Evolutionary conservation across 2,329 filamentous ascomycete species (phyloP), one percentile per base, ranked within the genome.

Genomic region (Mycosphaerella sp.): DNA sequence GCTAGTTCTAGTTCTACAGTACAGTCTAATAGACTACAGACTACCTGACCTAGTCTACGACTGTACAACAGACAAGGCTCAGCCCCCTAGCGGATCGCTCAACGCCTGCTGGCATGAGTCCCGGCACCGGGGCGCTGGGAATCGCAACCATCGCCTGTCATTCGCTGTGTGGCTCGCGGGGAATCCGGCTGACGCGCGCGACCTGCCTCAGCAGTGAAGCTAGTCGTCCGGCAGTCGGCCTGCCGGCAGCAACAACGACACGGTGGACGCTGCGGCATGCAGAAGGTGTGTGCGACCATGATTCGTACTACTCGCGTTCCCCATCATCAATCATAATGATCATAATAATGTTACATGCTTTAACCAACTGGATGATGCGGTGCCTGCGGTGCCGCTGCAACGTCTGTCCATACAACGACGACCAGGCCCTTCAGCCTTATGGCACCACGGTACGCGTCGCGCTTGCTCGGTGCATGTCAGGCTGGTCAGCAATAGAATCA

Each of bases 51-150:
- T n/a, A n/a, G n/a, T n/a, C n/a, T n/a, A n/a, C 43, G 21, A 25
- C 7, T 6, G 7, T 25, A 6, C 21, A 25, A 6, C 4, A 6
- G 6, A 25, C 21, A 25, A 25, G 21, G 21, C 21, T 25, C 21
- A 25, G 21, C 21, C 21, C 21, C 21, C 21, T 25, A 25, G 21
- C 21, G 21, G 21, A 25, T 25, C 21, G 21, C 30, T 34, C 13
- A 34, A 8, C 30, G 30, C 43, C 44, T 52, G 49, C 55, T 56
- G 50, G 50, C 50, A 55, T 49, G 25, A 50, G n/a, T 32, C 32
- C 56, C 54, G 39, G 45, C 41, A 25, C 54, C 54, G 49, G 54
- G 49, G 56, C 37, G 30, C 43, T 57, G 55, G 57, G 21, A 43
- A 18, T n/a, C 18, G 13, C 12, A 21, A n/a, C 45, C 40, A 35